Percentiles rank a stretch among this genome's conserved stretches.
Conservation (phyloP, 768 basidiomycete species). For the Leccinum variicolor region DNA sequence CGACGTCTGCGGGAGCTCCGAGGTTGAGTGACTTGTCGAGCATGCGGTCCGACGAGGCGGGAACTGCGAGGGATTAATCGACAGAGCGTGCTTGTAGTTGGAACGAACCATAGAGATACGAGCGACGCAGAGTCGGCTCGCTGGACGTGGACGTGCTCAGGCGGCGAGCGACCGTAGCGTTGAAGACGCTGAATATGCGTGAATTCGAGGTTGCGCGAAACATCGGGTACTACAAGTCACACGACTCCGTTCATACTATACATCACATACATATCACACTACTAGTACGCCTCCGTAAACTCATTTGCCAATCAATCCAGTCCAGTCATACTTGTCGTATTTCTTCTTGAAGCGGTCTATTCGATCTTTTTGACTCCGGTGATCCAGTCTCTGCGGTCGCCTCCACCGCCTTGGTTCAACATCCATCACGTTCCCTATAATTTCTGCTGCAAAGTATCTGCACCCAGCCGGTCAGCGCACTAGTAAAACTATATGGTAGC, state of each 20-base stretch:
- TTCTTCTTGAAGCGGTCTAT: conserved; percentile 65
- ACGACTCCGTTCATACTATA: too few species aligned
- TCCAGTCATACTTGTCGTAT: conserved; percentile 83
- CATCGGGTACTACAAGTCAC: background rate
- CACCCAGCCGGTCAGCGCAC: conserved; percentile 5
- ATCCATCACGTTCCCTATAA: conserved; percentile 88
- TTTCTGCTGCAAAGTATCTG: conserved; percentile 94
- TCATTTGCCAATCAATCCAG: conserved; percentile 57
- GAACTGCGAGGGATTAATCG: conserved; percentile 45
- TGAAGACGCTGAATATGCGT: background rate
- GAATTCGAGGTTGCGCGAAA: conserved; percentile 6
- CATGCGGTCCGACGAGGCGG: conserved; percentile 77
- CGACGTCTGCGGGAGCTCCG: conserved; percentile 56
- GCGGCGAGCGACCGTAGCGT: conserved; percentile 2
- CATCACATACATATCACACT: too few species aligned
- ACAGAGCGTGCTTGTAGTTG: background rate
- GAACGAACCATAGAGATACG: conserved; percentile 57
- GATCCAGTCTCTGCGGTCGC: conserved; percentile 72
- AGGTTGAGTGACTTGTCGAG: conserved; percentile 66
- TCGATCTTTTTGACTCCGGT: conserved; percentile 64
- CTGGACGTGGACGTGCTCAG: conserved; percentile 16
- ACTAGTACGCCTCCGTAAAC: background rate
- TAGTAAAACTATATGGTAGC: background rate
- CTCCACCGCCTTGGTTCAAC: conserved; percentile 86
- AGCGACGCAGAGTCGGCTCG: conserved; percentile 39